Evolutionary conservation across 495 filamentous ascomycete species (phyloP), one percentile per base, ranked within the genome.

Genomic region (Beverwykella pulmonaria): DNA sequence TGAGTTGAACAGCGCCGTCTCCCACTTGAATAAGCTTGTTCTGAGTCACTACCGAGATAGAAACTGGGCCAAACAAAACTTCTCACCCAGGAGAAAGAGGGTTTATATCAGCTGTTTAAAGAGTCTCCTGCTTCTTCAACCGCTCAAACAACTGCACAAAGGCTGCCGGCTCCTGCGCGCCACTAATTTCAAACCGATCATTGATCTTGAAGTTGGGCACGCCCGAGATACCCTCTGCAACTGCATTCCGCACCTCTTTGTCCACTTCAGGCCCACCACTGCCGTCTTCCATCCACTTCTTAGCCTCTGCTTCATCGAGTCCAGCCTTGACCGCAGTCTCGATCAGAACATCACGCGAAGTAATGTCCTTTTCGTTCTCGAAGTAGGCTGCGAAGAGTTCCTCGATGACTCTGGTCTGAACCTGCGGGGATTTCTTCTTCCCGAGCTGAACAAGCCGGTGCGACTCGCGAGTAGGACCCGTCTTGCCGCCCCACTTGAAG

Each of bases 351-450:
- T 79, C 82, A 30, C 79, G 78, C 61, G 83, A 83, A 0, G 90
- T 93, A 63, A 94, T 89, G 68, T 95, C 91, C 71, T 84, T 81
- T 71, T 89, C 87, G 15, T 89, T 82, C 75, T 95, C 90, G 59
- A 93, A 92, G 69, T 93, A 92, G 6, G 82, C 81, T 22, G 77
- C 79, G 76, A 95, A 92, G 7, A 96, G 74, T 57, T 86, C 80
- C 68, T 88, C 83, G 0, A 91, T 83, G 23, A 92, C 82, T 20
- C 81, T 79, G 6, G 84, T 87, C 74, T 92, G 86, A 20, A 85
- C 53, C 5, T 78, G 79, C 39, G 77, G 71, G 14, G 79, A 79
- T 66, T 86, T 86, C 30, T 82, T 79, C 60, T 85, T 87, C 19
- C 83, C 90, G 53, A 88, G 82, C 73, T 91, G 86, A 23, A 93